Base-by-base conservation (phyloP, 495 filamentous ascomycete species). In the Choiromyces venosus region DNA sequence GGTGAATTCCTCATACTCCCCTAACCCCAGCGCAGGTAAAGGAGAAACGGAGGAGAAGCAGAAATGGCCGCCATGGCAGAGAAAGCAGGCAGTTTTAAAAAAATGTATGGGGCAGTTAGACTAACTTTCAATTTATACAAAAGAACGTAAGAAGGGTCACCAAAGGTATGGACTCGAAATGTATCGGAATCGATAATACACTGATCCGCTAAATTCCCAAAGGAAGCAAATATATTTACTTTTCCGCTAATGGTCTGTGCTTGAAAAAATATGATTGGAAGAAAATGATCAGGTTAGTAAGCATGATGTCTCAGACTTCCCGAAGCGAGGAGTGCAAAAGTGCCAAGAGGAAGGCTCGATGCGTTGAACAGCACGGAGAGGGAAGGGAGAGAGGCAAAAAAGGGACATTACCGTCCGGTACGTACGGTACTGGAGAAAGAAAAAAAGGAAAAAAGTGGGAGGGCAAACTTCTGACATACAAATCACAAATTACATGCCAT, bases 1-100 rank as follows among this genome's bases (percentile, higher is more conserved):
- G 37, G 21, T 36, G 75, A n/a, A 72, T 73, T 72, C 70, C 39
- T 37, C 56, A 67, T 69, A 65, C 37, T 74, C 71, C 75, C 75
- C 75, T 77, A 77, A 77, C 75, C 75, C 73, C 75, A 76, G 73
- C 66, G 75, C 40, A 67, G 69, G 56, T 35, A 68, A 52, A 74
- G 65, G 64, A 68, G 68, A 75, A 68, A 38, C 67, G 44, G 35
- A 69, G 44, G 46, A 67, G 68, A 37, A 33, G 44, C 44, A 61
- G 56, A 65, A 33, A 10, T n/a, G 69, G 29, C 68, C 33, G 65
- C 66, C 69, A 37, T 44, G 65, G 70, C 46, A 40, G 73, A 71
- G 68, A 25, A 52, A 56, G 73, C 61, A 71, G 71, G 73, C 68
- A 66, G 71, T 64, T n/a, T 29, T 66, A 65, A 68, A 39, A 61